phyloP scores from a whole-genome alignment of 2,329 filamentous ascomycete species.

The Aspergillus eucalypticola region DNA sequence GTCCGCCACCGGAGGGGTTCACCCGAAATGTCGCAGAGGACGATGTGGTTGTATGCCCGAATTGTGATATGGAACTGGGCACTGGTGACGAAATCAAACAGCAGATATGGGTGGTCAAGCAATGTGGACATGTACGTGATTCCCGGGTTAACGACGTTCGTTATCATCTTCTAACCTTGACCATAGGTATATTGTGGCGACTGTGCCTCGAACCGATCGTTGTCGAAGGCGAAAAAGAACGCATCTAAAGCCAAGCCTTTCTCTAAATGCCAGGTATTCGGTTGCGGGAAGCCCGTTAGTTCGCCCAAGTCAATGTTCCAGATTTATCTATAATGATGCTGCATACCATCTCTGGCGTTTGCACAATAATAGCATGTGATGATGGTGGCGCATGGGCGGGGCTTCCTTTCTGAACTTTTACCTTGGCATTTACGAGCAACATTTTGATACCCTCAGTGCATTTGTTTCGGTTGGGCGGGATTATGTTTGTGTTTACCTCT shows the following conservation, averaged over 20 bases:
- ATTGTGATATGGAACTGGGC: slow-evolving; percentile 81
- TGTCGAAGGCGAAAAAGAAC: slow-evolving; percentile 38
- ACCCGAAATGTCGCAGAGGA: slow-evolving; percentile 74
- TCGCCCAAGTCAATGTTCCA: slow-evolving; percentile 47
- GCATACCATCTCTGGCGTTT: neutral
- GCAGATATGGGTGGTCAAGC: slow-evolving; percentile 89
- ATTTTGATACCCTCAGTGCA: slow-evolving; percentile 24
- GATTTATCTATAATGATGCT: slow-evolving; percentile 44
- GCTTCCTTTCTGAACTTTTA: slow-evolving; percentile 13
- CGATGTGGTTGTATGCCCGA: slow-evolving; percentile 76
- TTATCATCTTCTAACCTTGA: slow-evolving; percentile 13
- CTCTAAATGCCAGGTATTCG: slow-evolving; percentile 45
- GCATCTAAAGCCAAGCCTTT: slow-evolving; percentile 40
- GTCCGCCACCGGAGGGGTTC: slow-evolving; percentile 71
- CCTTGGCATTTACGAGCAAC: neutral
- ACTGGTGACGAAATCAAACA: slow-evolving; percentile 70
- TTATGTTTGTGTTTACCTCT: neutral
- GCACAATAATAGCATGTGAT: slow-evolving; percentile 20
- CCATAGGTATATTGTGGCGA: slow-evolving; percentile 51
- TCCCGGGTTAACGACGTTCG: neutral
- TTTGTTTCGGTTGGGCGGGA: slow-evolving; percentile 7
- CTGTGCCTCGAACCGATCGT: slow-evolving; percentile 44
- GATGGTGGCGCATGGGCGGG: slow-evolving; percentile 18
- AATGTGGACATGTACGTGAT: slow-evolving; percentile 80
- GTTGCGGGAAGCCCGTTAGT: slow-evolving; percentile 44